A percentile compares a stretch with the other conserved stretches of the same genome.
Evolutionary conservation across 2,329 filamentous ascomycete genomes (phyloP).

Genomic region (Talaromyces sp.): DNA sequence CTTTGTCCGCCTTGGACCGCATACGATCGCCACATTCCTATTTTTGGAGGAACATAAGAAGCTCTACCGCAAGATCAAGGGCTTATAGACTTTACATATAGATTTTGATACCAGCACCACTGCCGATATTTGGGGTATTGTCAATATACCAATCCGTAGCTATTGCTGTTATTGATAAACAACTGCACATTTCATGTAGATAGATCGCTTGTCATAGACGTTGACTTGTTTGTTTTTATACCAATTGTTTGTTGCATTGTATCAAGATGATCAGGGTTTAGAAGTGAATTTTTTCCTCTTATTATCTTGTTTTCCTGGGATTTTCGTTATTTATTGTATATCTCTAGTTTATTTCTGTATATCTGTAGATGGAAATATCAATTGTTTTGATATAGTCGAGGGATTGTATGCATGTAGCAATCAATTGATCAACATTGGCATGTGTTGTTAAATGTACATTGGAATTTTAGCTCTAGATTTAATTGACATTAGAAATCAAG

Average conservation of each 20-base stretch:
- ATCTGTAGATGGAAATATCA: neutral
- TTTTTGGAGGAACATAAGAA: slow-evolving; percentile 67
- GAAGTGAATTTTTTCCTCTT: neutral
- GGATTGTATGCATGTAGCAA: neutral
- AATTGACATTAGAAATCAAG: neutral
- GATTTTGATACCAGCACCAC: neutral
- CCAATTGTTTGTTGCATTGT: neutral
- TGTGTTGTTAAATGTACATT: neutral
- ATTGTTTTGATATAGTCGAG: neutral
- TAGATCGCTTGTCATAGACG: neutral
- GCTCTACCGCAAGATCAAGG: slow-evolving; percentile 47
- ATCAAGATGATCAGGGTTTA: neutral
- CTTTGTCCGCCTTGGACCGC: slow-evolving; percentile 61
- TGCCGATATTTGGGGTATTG: neutral
- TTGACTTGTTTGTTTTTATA: neutral
- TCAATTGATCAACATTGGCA: too few species aligned
- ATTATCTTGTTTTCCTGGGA: too few species aligned
- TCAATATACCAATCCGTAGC: neutral
- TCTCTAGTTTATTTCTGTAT: neutral
- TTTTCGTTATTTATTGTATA: too few species aligned
- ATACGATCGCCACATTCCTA: slow-evolving; percentile 62
- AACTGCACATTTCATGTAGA: neutral
- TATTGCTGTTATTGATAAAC: neutral
- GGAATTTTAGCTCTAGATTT: neutral
- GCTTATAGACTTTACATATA: slow-evolving; percentile 1